Base-by-base conservation (phyloP, 2,329 filamentous ascomycete species). In the Fusarium udum region DNA sequence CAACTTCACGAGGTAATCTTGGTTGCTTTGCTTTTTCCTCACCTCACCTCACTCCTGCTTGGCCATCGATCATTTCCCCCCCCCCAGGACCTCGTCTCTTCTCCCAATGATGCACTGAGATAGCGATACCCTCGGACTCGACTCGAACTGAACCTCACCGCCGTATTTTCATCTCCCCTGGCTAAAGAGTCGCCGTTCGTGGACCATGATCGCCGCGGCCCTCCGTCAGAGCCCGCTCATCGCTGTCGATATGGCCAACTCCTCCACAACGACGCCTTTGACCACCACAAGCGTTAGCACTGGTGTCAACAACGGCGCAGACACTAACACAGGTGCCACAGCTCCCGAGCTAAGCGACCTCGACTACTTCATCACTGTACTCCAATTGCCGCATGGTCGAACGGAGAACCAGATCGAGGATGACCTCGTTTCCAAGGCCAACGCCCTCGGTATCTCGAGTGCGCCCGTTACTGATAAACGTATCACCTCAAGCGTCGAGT, bases 381-480 rank as follows among this genome's bases (percentile, higher is more conserved):
- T 87, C 34, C 78, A 76, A 36, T 71, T 82, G 18, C 61, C 79
- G 24, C 59, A 69, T 31, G 80, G 77, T 65, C 75, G 77, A 43
- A 81, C 82, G 14, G 86, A 87, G 72, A 77, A 77, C 13, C 80
- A 83, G 42, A 64, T 85, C 28, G 84, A 87, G 46, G 76, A 80
- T 22, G 78, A 82, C 48, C 69, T 84, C 11, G 61, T 81, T 42
- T 78, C 79, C 40, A 81, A 78, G 55, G 83, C 83, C 40, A 80
- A 78, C 61, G 77, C 77, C 18, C 74, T 83, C 36, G 83, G 83
- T 42, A 82, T 84, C 59, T 78, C 77, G 67, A 68, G 77, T 75
- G 39, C 77, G 69, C 40, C 73, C 73, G 48, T 75, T 71, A 26
- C 69, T 39, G 79, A 84, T 39, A 82, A 83, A 64, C 80, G 80